Conservation (phyloP, 345 rosid genomes). For the rapeseed (Brassica napus) region Da-Ae NC_063448.1:19735001-19735500, state of each 20-base stretch:
- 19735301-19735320: constrained; percentile 67
- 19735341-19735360: constrained; percentile 83
- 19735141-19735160: constrained; percentile 68
- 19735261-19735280: constrained; percentile 79
- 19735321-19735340: constrained; percentile 85
- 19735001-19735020: background rate
- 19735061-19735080: constrained; percentile 89
- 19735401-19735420: constrained; percentile 76
- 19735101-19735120: constrained; percentile 85
- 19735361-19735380: constrained; percentile 79
- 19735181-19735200: constrained; percentile 71
- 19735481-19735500: constrained; percentile 87
- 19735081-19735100: constrained; percentile 58
- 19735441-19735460: constrained; percentile 97
- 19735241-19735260: constrained; percentile 71
- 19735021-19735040: constrained; percentile 1
- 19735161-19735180: constrained; percentile 63
- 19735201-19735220: constrained; percentile 87
- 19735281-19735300: constrained; percentile 55
- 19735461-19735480: constrained; percentile 91
- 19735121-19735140: constrained; percentile 94
- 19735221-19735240: constrained; percentile 87
- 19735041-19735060: constrained; percentile 88
- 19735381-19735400: constrained; percentile 76
- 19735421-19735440: constrained; percentile 68